Evolutionary conservation across 2,329 filamentous ascomycete genomes (phyloP).

Genomic region (Talaromyces sp.): DNA sequence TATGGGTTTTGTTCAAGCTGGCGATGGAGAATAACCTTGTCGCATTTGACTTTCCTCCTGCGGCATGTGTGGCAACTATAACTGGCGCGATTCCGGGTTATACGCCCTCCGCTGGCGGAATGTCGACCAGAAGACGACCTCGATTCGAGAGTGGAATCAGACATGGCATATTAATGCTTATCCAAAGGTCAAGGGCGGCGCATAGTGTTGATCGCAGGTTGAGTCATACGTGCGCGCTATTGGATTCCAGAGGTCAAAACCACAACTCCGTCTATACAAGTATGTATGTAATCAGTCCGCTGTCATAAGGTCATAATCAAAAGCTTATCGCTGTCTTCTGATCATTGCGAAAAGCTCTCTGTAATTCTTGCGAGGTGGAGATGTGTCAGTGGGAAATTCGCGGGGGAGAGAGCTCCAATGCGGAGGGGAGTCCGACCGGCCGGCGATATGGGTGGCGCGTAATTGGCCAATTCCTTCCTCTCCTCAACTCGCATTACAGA

Average conservation of each 20-base stretch:
- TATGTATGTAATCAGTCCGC: neutral
- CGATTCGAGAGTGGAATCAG: neutral
- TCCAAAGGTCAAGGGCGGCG: neutral
- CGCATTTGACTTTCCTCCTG: constrained; percentile 48
- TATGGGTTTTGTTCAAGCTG: neutral
- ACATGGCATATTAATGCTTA: constrained; percentile 2
- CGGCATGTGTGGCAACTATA: constrained; percentile 49
- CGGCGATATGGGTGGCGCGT: neutral
- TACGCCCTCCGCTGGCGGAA: constrained; percentile 30
- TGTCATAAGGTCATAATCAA: neutral
- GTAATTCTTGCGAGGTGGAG: neutral
- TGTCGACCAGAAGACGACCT: constrained; percentile 4
- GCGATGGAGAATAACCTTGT: constrained; percentile 31
- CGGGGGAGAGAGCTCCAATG: constrained; percentile 7
- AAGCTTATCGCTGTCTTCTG: neutral
- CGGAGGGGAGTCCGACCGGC: neutral
- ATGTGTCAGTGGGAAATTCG: neutral
- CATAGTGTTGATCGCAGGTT: neutral
- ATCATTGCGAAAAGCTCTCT: neutral
- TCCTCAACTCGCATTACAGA: neutral
- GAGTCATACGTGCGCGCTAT: neutral
- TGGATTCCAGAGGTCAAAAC: neutral
- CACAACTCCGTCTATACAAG: neutral
- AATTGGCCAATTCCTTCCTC: neutral
- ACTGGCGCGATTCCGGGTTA: constrained; percentile 47